phyloP scores from a whole-genome alignment of 2,329 filamentous ascomycete species.

The Fusarium subglutinans region DNA sequence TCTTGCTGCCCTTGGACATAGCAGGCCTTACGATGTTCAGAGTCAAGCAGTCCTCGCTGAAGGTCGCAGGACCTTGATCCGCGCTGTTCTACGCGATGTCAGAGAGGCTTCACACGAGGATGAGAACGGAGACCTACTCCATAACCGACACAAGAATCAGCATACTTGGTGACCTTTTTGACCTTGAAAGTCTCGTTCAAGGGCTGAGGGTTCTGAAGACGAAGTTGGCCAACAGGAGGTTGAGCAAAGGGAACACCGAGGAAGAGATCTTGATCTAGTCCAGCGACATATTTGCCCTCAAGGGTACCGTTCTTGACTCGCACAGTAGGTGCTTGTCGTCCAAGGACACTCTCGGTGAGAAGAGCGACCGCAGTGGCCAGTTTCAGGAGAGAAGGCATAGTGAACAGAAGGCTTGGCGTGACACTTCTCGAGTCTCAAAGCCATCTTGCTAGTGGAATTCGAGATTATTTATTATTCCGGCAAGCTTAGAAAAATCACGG shows the following conservation, averaged over 20 bases:
- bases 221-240: conserved; percentile 24
- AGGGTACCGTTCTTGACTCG: conserved; percentile 38
- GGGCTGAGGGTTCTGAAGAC: conserved; percentile 26
- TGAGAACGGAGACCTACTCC: background rate
- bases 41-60: conserved; percentile 36
- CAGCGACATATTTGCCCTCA: conserved; percentile 30
- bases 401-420: background rate
- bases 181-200: conserved; percentile 25
- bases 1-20: background rate
- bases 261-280: conserved; percentile 35
- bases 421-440: background rate
- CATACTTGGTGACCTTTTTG: conserved; percentile 34
- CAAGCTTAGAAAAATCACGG: too few species aligned
- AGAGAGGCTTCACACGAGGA: accelerated
- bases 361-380: conserved; percentile 10
- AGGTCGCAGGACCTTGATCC: conserved; percentile 24
- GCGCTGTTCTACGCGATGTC: conserved; percentile 15
- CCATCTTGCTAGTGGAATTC: background rate
- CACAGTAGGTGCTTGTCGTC: conserved; percentile 20
- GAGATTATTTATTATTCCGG: background rate
- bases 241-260: conserved; percentile 39
- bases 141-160: conserved; percentile 39
- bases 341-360: background rate
- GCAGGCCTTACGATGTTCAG: conserved; percentile 35
- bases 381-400: conserved; percentile 11